Base-by-base conservation (phyloP, 2,329 filamentous ascomycete species). In the Dissoconium aciculare region DNA sequence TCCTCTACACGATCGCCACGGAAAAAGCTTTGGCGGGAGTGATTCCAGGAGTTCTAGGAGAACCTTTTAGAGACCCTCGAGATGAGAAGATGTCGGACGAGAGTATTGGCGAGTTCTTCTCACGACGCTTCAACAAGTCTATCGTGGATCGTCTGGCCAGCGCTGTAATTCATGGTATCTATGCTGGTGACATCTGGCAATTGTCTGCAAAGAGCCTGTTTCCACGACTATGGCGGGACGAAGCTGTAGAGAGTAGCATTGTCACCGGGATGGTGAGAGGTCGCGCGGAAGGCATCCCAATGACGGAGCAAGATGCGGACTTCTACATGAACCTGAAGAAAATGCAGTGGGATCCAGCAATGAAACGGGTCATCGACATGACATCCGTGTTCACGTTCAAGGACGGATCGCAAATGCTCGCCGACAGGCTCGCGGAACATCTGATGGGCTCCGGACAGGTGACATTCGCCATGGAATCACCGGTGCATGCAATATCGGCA, bases 171-270 rank as follows among this genome's bases (percentile, higher is more conserved):
- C 89, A 95, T 54, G 89, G 89, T 25, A 83, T 95, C 35, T 93
- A 91, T 54, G 89, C 85, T 13, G 89, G 89, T 4, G 80, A 94
- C 55, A 71, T 92, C 28, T 73, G 80, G 52, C 67, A 77, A 49
- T 62, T 95, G 30, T 93, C 84, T 54, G 72, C 71, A 28, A 72
- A 71, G 43, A 73, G 71, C 30, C 60, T 79, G 24, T 50, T 77
- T 23, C 57, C 75, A 6, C 42, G 55, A 15, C 34, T 60, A 0
- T 63, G 62, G 48, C 40, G 64, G n/a, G 55, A 66, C 33, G 69
- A 75, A 37, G 49, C 41, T 5, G 36, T 47, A n/a, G 50, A 53
- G 26, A 61, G 60, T 6, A 53, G 55, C 23, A 38, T 68, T 10
- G 28, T 53, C 5, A 37, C 39, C 3, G 49, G 52, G 9, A 27